Evolutionary conservation across 768 basidiomycete species (phyloP).

Genomic region (Saitozyma podzolica): DNA sequence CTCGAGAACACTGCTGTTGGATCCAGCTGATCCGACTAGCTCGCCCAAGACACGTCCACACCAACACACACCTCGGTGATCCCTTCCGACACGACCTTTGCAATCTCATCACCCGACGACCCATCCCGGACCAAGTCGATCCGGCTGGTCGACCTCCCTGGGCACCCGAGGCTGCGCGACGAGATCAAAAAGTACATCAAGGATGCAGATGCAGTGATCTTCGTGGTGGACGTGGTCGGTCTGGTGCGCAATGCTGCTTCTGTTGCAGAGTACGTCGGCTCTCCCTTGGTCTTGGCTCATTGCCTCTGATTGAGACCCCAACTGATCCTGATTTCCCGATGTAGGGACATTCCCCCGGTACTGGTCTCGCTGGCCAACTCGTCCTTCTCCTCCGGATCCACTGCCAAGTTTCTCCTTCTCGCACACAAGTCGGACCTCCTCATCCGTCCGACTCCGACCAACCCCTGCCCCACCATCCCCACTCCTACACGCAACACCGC

Average conservation of each 20-base stretch:
- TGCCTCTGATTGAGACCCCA: not conserved
- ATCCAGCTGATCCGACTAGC: constrained; percentile 19
- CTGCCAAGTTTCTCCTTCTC: constrained; percentile 41
- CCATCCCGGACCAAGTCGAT: constrained; percentile 16
- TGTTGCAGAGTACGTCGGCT: constrained; percentile 45
- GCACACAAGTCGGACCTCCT: constrained; percentile 49
- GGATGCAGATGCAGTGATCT: constrained; percentile 38
- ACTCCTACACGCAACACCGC: constrained; percentile 25
- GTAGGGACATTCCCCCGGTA: constrained; percentile 40
- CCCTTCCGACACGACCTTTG: constrained; percentile 35
- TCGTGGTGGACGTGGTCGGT: constrained; percentile 45
- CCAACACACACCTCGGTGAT: constrained; percentile 45
- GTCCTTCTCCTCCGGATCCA: constrained; percentile 12
- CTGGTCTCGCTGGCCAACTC: constrained; percentile 35
- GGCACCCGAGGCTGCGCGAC: constrained; percentile 47
- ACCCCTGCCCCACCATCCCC: constrained; percentile 27
- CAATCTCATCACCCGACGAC: constrained; percentile 16
- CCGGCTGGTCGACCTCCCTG: constrained; percentile 45
- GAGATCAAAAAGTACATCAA: constrained; percentile 28
- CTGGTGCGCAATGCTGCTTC: constrained; percentile 38
- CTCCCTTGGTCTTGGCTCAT: not conserved
- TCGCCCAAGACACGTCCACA: constrained; percentile 30
- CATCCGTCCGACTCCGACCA: constrained; percentile 22
- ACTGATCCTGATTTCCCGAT: constrained; percentile 2
- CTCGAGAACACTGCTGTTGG: not conserved